Base-by-base conservation (phyloP, 495 filamentous ascomycete genomes). In the Talaromyces proteolyticus region DNA sequence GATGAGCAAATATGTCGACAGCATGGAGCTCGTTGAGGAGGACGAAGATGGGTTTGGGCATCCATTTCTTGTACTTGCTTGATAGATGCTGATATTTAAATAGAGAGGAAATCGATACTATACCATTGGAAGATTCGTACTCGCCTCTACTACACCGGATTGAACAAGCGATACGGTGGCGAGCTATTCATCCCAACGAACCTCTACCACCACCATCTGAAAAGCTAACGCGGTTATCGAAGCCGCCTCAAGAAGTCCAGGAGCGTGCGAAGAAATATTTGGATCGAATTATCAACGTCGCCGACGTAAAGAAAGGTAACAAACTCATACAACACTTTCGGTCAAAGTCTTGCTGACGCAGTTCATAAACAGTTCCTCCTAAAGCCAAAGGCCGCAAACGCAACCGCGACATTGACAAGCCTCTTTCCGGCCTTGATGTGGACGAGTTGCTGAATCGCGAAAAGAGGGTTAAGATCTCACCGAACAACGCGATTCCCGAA, bases 101-200 rank as follows among this genome's bases (percentile, higher is more conserved):
- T 47, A 90, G 85, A n/a, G 74, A 88, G 10, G 73, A 74, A 1
- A 64, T 73, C 10, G 87, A 95, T 53, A 90, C 88, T 37, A 79
- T 87, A 26, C 74, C 82, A 7, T 78, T 95, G 43, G 89, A 94
- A 22, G 88, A 96, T 44, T 81, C 83, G 1, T 97, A 82, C 69
- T 91, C 88, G n/a, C 91, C 93, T n/a, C 58, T 88, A n/a, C 70
- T 96, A 19, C 93, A 97, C 63, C 85, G 91, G 47, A 79, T 96
- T 36, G 86, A 89, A 51, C 83, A 94, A 66, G 88, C 88, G 36
- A 80, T 96, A 48, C 82, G 86, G 23, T 81, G 82, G 62, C 85
- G 92, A 18, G 93, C 92, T 0, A 77, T 89, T 2, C 74, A 92
- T 60, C 84, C 88, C 0, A 69, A 83, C 5, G 75, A 84, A 8